Conservation (phyloP, 129 eudicot genomes). For the Flaveria ramosissima region DNA sequence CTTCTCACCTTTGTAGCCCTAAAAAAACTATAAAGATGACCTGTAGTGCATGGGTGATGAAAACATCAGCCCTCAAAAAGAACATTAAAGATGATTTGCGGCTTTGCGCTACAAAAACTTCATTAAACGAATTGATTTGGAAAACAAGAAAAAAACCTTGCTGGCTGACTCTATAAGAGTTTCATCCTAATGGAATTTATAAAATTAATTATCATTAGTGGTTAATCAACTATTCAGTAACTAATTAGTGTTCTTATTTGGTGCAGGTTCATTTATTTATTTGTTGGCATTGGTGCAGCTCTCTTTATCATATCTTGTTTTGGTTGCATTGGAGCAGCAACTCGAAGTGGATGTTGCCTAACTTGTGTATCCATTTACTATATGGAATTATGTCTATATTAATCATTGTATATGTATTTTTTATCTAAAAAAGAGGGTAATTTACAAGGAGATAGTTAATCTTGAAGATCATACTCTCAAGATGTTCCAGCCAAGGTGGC, state of each 20-base stretch:
- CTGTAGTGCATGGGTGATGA: background rate
- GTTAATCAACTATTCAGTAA: too few species aligned
- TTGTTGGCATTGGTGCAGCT: constrained; percentile 69
- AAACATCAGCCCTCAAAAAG: background rate
- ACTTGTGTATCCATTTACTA: constrained; percentile 71
- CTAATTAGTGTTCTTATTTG: too few species aligned
- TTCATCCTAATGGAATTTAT: background rate
- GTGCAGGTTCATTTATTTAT: constrained; percentile 87
- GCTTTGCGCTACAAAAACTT: background rate
- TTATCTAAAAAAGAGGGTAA: background rate
- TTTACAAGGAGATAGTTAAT: constrained; percentile 9
- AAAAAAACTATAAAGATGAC: background rate
- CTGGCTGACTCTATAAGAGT: background rate
- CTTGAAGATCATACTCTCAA: background rate
- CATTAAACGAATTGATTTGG: background rate
- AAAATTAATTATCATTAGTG: background rate
- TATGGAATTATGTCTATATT: constrained; percentile 4
- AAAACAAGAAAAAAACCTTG: background rate
- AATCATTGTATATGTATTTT: background rate
- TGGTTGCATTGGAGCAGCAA: constrained; percentile 87
- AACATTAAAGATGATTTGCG: background rate
- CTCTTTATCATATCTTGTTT: constrained; percentile 73
- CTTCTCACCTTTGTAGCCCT: background rate
- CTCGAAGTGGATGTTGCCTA: constrained; percentile 87
- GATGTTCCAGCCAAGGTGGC: background rate